A percentile compares a stretch with the other conserved stretches of the same genome.
These are phyloP conservation scores for Rachicladosporium sp. DNA, from an alignment of 2,329 filamentous ascomycete genomes.

Conservation along the genomic window DNA sequence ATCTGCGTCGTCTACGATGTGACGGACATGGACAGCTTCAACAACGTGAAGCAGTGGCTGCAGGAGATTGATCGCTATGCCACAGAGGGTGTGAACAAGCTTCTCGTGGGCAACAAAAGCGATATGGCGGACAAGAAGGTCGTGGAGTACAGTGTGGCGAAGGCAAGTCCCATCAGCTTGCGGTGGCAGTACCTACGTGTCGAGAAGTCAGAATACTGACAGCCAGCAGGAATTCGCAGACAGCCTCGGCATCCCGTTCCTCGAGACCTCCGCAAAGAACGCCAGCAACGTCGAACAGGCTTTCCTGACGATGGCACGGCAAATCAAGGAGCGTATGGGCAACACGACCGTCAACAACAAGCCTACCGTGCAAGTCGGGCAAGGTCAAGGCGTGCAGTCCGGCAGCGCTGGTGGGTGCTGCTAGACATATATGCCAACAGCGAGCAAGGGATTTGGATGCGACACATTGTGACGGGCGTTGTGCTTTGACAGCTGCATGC, in stretches of 20 bases:
- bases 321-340: conserved; percentile 99
- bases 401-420: conserved; percentile 81
- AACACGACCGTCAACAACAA: conserved; percentile 97
- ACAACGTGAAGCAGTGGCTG: conserved; percentile 99
- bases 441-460: not conserved
- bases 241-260: conserved; percentile 96
- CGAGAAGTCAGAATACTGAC: too few relatives aligned
- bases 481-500: too few relatives aligned
- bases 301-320: conserved; percentile 98
- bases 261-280: conserved; percentile 99
- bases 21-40: conserved; percentile 99
- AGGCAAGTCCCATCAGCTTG: conserved; percentile 51
- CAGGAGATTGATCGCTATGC: conserved; percentile 99
- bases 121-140: conserved; percentile 99
- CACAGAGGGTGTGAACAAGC: conserved; percentile 98
- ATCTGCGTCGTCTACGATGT: conserved; percentile 99
- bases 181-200: too few relatives aligned
- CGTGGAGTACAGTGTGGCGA: conserved; percentile 97
- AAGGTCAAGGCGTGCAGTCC: conserved; percentile 85
- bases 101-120: conserved; percentile 98
- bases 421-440: conserved; percentile 40
- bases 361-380: conserved; percentile 89
- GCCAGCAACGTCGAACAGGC: conserved; percentile 99
- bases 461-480: too few relatives aligned
- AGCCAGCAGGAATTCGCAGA: conserved; percentile 83